These are phyloP conservation scores for Saksenaea vasiformis DNA, from an alignment of 371 early-diverging fungal genomes.

Conservation along the genomic window DNA sequence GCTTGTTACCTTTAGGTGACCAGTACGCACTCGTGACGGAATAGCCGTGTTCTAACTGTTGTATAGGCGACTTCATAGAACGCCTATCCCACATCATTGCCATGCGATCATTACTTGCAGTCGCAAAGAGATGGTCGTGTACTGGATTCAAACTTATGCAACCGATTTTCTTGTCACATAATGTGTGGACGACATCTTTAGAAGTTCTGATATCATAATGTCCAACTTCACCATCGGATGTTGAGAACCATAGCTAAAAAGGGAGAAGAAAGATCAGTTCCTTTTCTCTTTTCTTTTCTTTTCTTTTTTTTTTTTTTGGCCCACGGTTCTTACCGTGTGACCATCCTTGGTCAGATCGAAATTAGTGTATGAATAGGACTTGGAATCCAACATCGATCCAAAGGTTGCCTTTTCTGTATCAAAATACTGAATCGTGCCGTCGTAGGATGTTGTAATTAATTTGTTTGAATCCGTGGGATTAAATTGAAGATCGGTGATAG, in stretches of 20 bases:
- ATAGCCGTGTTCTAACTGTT: conserved; percentile 52
- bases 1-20: conserved; percentile 63
- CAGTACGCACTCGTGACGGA: conserved; percentile 73
- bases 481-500: conserved; percentile 58
- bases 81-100: conserved; percentile 79
- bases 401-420: conserved; percentile 63
- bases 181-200: conserved; percentile 5
- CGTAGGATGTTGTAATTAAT: conserved; percentile 65
- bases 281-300: neutral
- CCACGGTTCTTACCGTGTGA: conserved; percentile 26
- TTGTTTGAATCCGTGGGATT: conserved; percentile 51
- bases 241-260: conserved; percentile 58
- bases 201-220: conserved; percentile 41
- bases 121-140: conserved; percentile 60
- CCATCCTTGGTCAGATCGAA: conserved; percentile 51
- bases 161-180: conserved; percentile 69
- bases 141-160: conserved; percentile 71
- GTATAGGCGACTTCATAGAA: conserved; percentile 35
- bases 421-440: conserved; percentile 61
- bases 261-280: neutral
- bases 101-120: conserved; percentile 68
- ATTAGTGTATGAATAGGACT: conserved; percentile 35
- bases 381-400: conserved; percentile 38
- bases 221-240: conserved; percentile 61
- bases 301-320: neutral